Base-by-base conservation (phyloP, 1,284 basidiomycete species). In the Phaffia rhodozyma region DNA sequence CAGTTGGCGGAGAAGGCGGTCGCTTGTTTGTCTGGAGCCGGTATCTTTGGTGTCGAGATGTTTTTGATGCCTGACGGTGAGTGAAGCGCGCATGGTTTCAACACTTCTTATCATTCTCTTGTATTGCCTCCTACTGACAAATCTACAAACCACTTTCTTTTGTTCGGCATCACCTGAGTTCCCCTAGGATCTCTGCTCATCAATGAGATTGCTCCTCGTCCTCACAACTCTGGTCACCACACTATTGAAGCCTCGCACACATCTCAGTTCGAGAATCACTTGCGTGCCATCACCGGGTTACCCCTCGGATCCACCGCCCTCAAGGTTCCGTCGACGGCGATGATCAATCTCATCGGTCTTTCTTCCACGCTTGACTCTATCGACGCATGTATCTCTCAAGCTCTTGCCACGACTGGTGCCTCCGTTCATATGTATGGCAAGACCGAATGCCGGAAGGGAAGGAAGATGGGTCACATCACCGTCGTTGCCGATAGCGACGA, bases 401-500 rank as follows among this genome's bases (percentile, higher is more conserved):
- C 89, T 2, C 77, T 88, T 49, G 72, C 78, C 4, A 79, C 87
- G 9, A 84, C 88, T 0, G 94, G 96, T 3, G 85, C 90, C 0
- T 81, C 83, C 3, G 82, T 89, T 3, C 94, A 98, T 72, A 80
- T 97, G 3, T 98, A 98, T 74, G 96, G 94, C 53, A 99, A 99
- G 76, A 78, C 83, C 7, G 90, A 89, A 67, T 91, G 85, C 71
- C 81, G 93, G 54, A 86, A 85, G 69, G 94, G 93, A 16, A 80
- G 94, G 63, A 99, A 99, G 79, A 97, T 98, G 91, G 94, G 94
- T 0, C 96, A 98, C 75, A 85, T 97, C 72, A 98, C 93, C 30
- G 73, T 98, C 65, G 87, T 92, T 9, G 94, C 88, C 0, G 76
- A 83, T 56, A 87, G 83, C 1, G 92, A 97, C 70, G 86, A 89